A percentile compares a stretch with the other conserved stretches of the same genome.
phyloP scores from a whole-genome alignment of 306 rosid species.

The Rubus parviflorus region DNA sequence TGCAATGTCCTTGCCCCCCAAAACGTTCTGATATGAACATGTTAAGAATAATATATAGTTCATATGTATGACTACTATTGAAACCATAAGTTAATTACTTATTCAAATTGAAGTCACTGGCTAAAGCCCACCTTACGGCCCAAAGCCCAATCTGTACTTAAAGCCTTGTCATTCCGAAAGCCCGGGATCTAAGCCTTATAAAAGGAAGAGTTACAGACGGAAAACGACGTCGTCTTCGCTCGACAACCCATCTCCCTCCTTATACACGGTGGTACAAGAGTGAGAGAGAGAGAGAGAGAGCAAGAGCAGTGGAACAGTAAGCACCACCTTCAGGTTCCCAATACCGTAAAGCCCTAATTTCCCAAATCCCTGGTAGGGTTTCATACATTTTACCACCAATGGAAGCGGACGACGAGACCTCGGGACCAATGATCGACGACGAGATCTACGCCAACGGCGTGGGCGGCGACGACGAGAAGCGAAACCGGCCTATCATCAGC shows the following conservation, averaged over 20 bases:
- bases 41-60: neutral
- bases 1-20: neutral
- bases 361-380: neutral
- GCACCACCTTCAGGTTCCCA: neutral
- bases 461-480: slow-evolving; percentile 43
- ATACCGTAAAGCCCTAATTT: slow-evolving; percentile 17
- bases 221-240: neutral
- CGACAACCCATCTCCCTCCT: neutral
- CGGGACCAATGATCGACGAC: slow-evolving; percentile 75
- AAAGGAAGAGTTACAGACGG: neutral
- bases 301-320: neutral
- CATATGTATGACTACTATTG: neutral
- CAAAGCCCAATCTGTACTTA: neutral
- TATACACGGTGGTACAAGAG: neutral
- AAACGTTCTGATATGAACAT: neutral
- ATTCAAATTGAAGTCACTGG: too few species aligned
- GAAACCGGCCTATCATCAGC: slow-evolving; percentile 65
- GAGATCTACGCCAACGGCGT: slow-evolving; percentile 82
- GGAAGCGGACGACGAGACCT: slow-evolving; percentile 79
- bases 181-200: neutral
- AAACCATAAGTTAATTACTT: too few species aligned
- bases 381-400: slow-evolving; percentile 20
- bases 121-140: neutral
- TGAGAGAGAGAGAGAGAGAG: neutral
- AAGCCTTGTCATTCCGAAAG: neutral